Conservation (phyloP, 116 monocot species). For the Thalassia testudinum region DNA sequence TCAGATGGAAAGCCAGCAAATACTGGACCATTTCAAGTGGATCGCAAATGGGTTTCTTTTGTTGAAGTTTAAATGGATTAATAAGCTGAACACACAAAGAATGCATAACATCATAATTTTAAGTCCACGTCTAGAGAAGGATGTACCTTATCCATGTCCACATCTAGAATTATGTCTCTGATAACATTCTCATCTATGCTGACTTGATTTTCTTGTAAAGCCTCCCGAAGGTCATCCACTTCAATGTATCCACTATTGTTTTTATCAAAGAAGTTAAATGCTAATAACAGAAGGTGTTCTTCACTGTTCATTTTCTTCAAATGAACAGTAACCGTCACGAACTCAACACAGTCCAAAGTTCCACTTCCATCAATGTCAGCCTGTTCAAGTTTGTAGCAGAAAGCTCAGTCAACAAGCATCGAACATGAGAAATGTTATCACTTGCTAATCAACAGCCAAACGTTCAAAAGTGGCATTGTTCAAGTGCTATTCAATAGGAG, state of each 20-base stretch:
- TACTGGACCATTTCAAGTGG: no score
- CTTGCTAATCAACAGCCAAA: no score
- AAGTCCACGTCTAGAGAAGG: neutral
- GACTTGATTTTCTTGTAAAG: constrained; percentile 19
- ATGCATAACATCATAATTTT: neutral
- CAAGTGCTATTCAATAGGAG: no score
- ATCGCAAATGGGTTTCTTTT: no score
- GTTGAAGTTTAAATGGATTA: no score
- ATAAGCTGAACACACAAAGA: no score
- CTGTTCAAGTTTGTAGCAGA: constrained; percentile 10
- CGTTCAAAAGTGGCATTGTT: no score
- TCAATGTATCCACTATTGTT: constrained; percentile 62
- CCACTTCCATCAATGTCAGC: constrained; percentile 65
- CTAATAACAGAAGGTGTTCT: constrained; percentile 36
- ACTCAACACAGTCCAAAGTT: constrained; percentile 50
- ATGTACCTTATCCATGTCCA: constrained; percentile 60
- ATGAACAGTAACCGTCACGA: constrained; percentile 58
- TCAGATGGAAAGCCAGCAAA: no score
- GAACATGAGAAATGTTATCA: neutral
- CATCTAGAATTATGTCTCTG: constrained; percentile 43
- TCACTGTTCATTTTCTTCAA: constrained; percentile 45
- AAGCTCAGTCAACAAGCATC: neutral
- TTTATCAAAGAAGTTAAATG: constrained; percentile 62
- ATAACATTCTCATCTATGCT: constrained; percentile 22
- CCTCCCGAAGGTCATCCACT: constrained; percentile 54